Base-by-base conservation (phyloP, 345 rosid species). In the Boechera retrofracta region DNA sequence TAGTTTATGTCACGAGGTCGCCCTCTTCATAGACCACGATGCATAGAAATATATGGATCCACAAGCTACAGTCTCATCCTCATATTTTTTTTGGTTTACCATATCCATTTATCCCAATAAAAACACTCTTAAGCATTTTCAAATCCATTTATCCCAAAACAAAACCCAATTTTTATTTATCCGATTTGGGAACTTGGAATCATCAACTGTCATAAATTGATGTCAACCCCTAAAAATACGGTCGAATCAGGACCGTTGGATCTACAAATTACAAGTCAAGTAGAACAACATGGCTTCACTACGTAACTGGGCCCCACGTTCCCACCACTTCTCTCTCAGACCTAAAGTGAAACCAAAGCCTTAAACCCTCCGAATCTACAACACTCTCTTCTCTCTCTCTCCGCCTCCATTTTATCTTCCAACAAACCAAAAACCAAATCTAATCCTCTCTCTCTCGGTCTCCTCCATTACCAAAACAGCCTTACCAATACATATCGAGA, bases 171-270 rank as follows among this genome's bases (percentile, higher is more conserved):
- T 26, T 5, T 65, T 3, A 9, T 54, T 53, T 73, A 0, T 71
- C 71, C 57, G 64, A 74, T 54, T 54, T 74, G 55, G 26, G 77
- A 35, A 56, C 48, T 15, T 12, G 1, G 21, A 52, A 21, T n/a
- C 29, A 29, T 67, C 67, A 59, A 67, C 62, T 38, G 73, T 59
- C 66, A 70, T 12, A 9, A 53, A 62, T 16, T 33, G n/a, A 76
- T 71, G 80, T 64, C 72, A 78, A 78, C 74, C 76, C 76, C 77
- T 66, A 67, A 72, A 72, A 66, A 13, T 42, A 38, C 65, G 70
- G 78, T 67, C 52, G 65, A 66, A 72, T 78, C 74, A 53, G 57
- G 67, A 67, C 78, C 81, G 81, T 73, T 26, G 69, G 69, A 78
- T 78, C 73, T 72, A 15, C 16, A 28, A 45, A 12, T 2, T 4